Base-by-base conservation (phyloP, 768 basidiomycete genomes). In the Lactarius sp. region DNA sequence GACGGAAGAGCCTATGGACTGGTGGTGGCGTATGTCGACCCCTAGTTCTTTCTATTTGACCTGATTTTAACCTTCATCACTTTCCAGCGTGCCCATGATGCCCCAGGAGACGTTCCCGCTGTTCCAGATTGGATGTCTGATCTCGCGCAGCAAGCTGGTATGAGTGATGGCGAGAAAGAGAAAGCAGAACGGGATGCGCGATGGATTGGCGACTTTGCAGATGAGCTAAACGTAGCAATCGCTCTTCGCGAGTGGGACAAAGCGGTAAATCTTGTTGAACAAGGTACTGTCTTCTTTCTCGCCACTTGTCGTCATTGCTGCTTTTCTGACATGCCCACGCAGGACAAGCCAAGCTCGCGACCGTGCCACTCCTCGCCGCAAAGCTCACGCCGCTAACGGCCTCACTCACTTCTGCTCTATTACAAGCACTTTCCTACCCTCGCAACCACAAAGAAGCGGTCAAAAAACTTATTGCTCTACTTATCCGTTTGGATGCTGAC, bases 141-240 rank as follows among this genome's bases (percentile, higher is more conserved):
- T 65, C 74, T 92, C 31, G 83, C 85, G 1, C 77, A 77, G 61
- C 79, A 80, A 66, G 79, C 81, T 22, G 86, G 85, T 51, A 73
- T 78, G n/a, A 78, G 79, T 14, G 72, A 78, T 6, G 78, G 77
- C 62, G 83, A 83, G 16, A 89, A 88, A 72, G 87, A 88, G 64
- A 88, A 90, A 71, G 80, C 81, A 0, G 92, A 94, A 66, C 81
- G 85, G 54, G 94, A 97, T 73, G 78, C 85, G 1, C 83, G 87
- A n/a, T 97, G 89, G 85, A 83, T 90, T 12, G 86, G 88, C 51
- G 94, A 98, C 59, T 96, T 92, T 79, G 85, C 90, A 5, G 97
- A 99, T 70, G 86, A 95, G 50, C 75, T 98, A 27, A 91, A 91
- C 0, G 94, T 98, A 5, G 85, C 94, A 0, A 94, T 98, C 61